Conservation (phyloP, 2,329 filamentous ascomycete genomes). For the Trichoderma brevicompactum region DNA sequence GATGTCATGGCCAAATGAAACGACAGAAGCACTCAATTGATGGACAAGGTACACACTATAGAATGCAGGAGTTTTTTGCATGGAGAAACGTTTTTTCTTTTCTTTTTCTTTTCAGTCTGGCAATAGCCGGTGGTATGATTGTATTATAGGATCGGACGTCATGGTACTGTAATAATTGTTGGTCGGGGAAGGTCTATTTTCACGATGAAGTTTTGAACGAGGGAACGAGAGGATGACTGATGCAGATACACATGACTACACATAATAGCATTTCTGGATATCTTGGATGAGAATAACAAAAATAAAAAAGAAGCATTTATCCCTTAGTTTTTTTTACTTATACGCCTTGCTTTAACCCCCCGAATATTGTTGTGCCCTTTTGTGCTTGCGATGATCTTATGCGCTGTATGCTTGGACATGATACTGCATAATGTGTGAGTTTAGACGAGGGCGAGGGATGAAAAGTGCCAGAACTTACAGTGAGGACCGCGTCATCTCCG, state of each 20-base stretch:
- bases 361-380: background rate
- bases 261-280: slow-evolving; percentile 24
- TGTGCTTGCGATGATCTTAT: slow-evolving; percentile 26
- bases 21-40: slow-evolving; percentile 1
- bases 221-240: slow-evolving; percentile 24
- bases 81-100: slow-evolving; percentile 10
- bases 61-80: slow-evolving; percentile 26
- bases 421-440: slow-evolving; percentile 43
- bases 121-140: background rate
- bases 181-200: background rate
- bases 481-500: slow-evolving; percentile 74
- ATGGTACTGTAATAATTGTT: slow-evolving; percentile 20
- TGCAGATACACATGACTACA: slow-evolving; percentile 20
- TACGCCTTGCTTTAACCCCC: background rate
- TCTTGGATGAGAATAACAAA: slow-evolving; percentile 16
- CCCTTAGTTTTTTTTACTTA: background rate
- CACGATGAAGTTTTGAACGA: slow-evolving; percentile 10
- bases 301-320: slow-evolving; percentile 12
- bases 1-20: slow-evolving; percentile 87
- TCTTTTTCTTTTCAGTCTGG: background rate
- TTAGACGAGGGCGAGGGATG: background rate
- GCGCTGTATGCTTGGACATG: slow-evolving; percentile 51
- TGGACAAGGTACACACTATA: background rate
- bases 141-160: slow-evolving; percentile 27
- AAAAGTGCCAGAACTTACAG: slow-evolving; percentile 55